phyloP scores from a whole-genome alignment of 1,139 yeast species.

The Taphrina confusa region DNA sequence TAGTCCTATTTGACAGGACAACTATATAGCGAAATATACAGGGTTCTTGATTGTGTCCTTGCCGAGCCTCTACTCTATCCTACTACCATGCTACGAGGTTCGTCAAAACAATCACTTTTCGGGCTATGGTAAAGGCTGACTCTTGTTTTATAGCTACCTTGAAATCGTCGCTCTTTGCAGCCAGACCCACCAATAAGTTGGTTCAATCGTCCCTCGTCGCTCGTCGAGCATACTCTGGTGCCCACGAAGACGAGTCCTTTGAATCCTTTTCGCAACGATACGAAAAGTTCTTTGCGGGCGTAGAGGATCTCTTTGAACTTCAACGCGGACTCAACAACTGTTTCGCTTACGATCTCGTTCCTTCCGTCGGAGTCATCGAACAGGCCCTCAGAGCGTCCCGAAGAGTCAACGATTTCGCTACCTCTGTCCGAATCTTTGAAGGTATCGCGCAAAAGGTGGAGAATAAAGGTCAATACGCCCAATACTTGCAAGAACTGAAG shows the following conservation, averaged over 20 bases:
- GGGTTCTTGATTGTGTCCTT: too few relatives aligned
- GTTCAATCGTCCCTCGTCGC: conserved; percentile 8
- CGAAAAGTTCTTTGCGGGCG: conserved; percentile 96
- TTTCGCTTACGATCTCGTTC: conserved; percentile 96
- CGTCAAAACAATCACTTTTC: neutral
- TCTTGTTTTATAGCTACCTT: conserved; percentile 3
- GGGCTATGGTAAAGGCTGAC: neutral
- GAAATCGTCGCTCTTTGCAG: conserved; percentile 2
- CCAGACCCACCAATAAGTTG: conserved; percentile 8
- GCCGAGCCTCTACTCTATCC: too few relatives aligned
- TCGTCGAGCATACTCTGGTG: conserved; percentile 50
- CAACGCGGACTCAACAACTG: conserved; percentile 86
- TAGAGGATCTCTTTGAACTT: conserved; percentile 87
- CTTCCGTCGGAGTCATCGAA: conserved; percentile 94
- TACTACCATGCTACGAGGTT: conserved; percentile 5
- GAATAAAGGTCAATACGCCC: conserved; percentile 59
- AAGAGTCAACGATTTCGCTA: conserved; percentile 98
- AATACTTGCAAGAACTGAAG: conserved; percentile 92
- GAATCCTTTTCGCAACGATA: conserved; percentile 89
- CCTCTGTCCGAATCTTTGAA: conserved; percentile 97
- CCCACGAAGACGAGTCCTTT: conserved; percentile 83
- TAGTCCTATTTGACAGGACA: too few relatives aligned
- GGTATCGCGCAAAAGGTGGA: conserved; percentile 32
- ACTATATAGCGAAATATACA: too few relatives aligned
- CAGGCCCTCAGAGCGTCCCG: conserved; percentile 97